Conservation (phyloP, 2,329 filamentous ascomycete species). For the Massarina eburnea region DNA sequence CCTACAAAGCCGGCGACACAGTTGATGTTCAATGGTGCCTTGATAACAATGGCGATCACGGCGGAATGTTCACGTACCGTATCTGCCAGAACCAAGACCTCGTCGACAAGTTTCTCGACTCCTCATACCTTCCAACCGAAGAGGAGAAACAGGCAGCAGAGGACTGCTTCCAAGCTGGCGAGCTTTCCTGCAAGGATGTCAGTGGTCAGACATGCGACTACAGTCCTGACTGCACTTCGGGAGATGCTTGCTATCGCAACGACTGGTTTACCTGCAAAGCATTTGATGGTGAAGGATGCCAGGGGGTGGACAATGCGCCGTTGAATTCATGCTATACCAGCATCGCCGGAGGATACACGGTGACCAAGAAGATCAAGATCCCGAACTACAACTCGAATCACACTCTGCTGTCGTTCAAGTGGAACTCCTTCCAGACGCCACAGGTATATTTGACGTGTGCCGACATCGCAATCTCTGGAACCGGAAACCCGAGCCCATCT, state of each 20-base stretch:
- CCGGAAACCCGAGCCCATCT: constrained; percentile 13
- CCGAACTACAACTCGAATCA: constrained; percentile 36
- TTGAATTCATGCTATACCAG: constrained; percentile 37
- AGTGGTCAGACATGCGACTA: constrained; percentile 32
- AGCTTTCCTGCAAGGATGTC: constrained; percentile 35
- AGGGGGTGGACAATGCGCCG: constrained; percentile 33
- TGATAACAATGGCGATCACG: constrained; percentile 38
- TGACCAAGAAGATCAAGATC: constrained; percentile 36
- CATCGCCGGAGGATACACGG: constrained; percentile 39
- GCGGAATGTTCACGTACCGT: constrained; percentile 38
- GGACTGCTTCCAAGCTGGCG: constrained; percentile 31
- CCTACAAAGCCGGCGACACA: constrained; percentile 31
- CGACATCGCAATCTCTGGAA: constrained; percentile 32
- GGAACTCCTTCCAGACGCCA: constrained; percentile 39
- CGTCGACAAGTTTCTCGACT: constrained; percentile 34
- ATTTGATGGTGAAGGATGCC: constrained; percentile 32
- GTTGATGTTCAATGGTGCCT: constrained; percentile 39
- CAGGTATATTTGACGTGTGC: constrained; percentile 37
- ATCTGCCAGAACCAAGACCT: constrained; percentile 37
- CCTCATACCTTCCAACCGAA: constrained; percentile 34
- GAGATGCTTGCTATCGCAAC: constrained; percentile 35
- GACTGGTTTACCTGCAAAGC: constrained; percentile 40
- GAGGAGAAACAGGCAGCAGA: constrained; percentile 38
- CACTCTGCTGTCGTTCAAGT: constrained; percentile 34
- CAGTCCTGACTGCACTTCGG: constrained; percentile 31